These are phyloP conservation scores for Phialemonium atrogriseum DNA, from an alignment of 2,329 filamentous ascomycete genomes.

Conservation along the genomic window DNA sequence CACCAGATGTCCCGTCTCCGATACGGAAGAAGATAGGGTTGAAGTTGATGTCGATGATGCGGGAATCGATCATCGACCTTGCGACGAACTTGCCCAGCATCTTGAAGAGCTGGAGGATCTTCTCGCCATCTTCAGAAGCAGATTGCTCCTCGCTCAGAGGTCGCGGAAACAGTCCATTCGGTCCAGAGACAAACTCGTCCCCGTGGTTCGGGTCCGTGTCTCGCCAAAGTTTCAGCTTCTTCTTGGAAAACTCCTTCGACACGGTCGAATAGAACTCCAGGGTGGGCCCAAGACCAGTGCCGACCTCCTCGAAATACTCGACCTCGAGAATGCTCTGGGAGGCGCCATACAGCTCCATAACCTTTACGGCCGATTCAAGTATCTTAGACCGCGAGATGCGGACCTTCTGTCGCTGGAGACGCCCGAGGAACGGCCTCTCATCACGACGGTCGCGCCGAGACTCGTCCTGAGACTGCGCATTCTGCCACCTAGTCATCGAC, in stretches of 20 bases:
- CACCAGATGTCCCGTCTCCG: constrained; percentile 57
- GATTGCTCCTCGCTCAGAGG: constrained; percentile 78
- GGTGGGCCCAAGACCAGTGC: constrained; percentile 89
- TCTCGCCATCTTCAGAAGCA: constrained; percentile 69
- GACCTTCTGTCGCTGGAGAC: constrained; percentile 94
- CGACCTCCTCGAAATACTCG: constrained; percentile 98
- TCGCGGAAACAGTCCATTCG: constrained; percentile 80
- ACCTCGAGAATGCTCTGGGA: constrained; percentile 94
- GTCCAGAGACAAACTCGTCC: constrained; percentile 78
- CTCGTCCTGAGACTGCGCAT: constrained; percentile 74
- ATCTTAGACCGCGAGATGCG: constrained; percentile 92
- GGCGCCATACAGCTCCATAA: constrained; percentile 98
- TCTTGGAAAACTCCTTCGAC: constrained; percentile 94
- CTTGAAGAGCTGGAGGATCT: constrained; percentile 81
- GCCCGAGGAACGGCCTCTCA: constrained; percentile 82
- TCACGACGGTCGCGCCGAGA: constrained; percentile 76
- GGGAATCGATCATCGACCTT: constrained; percentile 93
- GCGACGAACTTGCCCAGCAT: constrained; percentile 96
- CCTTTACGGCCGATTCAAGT: constrained; percentile 91
- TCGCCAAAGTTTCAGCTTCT: constrained; percentile 93
- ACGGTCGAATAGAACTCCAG: constrained; percentile 97
- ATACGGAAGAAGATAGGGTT: constrained; percentile 98
- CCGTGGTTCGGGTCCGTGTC: constrained; percentile 69
- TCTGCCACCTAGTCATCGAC: constrained; percentile 97
- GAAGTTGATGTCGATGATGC: constrained; percentile 95